A percentile compares a stretch with the other conserved stretches of the same genome.
Evolutionary conservation across 129 eudicot species (phyloP).

Genomic region (Flaveria brownii): DNA sequence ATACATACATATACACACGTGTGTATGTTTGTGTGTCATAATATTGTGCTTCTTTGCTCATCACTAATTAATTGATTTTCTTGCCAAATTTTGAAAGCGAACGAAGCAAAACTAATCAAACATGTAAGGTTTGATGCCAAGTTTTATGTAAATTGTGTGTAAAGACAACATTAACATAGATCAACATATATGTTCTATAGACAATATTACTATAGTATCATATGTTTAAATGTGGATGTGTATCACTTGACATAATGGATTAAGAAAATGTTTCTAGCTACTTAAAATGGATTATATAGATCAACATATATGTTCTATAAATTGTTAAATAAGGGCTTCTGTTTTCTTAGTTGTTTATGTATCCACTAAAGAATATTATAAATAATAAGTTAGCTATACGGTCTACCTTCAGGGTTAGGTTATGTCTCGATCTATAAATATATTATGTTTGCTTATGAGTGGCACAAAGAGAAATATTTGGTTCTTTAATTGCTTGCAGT

Average conservation of each 20-base stretch:
- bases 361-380: not conserved
- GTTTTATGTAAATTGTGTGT: not conserved
- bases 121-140: not conserved
- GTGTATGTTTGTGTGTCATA: not conserved
- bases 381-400: not conserved
- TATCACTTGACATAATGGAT: not conserved
- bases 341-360: not conserved
- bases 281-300: not conserved
- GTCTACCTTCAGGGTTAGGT: no score
- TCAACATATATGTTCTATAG: no score
- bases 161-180: not conserved
- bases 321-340: not conserved
- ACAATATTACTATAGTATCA: not conserved
- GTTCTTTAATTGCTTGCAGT: no score
- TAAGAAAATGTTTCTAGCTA: not conserved
- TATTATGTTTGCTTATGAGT: no score
- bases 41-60: not conserved
- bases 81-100: not conserved
- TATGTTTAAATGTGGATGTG: not conserved
- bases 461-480: no score
- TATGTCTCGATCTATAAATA: no score
- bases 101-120: not conserved
- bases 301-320: not conserved
- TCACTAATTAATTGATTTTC: not conserved
- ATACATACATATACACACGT: conserved; percentile 9